Evolutionary conservation across 2,329 filamentous ascomycete species (phyloP), one percentile per base, ranked within the genome.

Genomic region (Teratosphaeria viscida): DNA sequence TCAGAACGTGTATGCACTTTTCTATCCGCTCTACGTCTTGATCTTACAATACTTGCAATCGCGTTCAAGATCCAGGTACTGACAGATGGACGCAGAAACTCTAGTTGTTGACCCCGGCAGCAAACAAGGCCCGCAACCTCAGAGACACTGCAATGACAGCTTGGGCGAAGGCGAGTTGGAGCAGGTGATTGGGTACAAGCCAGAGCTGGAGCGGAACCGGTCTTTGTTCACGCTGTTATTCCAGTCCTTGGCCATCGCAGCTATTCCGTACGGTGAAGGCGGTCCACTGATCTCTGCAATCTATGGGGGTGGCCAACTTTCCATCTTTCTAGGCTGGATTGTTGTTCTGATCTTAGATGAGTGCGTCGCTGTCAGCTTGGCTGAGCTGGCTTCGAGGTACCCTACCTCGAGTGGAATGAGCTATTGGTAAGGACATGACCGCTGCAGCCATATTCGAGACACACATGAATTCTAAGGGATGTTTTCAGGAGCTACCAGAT

Each of bases 401-500:
- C 87, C 87, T 26, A 90, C 86, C n/a, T 85, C 85, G 56, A 87
- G 86, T 66, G 87, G 87, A 67, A 86, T 89, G 57, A 89, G 89
- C 74, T 90, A 89, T 72, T 87, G 89, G 76, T 84, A 5, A 32
- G 29, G 4, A 32, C 29, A 32, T 32, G 29, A 32, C 29, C 29
- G 29, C 29, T 32, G 29, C 5, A 32, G 29, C 29, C 29, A 32
- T 32, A 32, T 32, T 7, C 7, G 29, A 32, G 7, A 32, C 29
- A 32, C 29, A 32, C 29, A 32, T 32, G 29, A 32, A 7, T 32
- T 32, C 29, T 32, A 32, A 32, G 29, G 29, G 1, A 5, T 7
- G 29, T 32, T 32, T 32, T 32, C 7, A 32, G 29, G 37, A 43
- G 85, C 2, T 90, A 88, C 68, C 88, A 89, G 81, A 74, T 87